Base-by-base conservation (phyloP, 2,329 filamentous ascomycete species). In the Drechslerella dactyloides region DNA sequence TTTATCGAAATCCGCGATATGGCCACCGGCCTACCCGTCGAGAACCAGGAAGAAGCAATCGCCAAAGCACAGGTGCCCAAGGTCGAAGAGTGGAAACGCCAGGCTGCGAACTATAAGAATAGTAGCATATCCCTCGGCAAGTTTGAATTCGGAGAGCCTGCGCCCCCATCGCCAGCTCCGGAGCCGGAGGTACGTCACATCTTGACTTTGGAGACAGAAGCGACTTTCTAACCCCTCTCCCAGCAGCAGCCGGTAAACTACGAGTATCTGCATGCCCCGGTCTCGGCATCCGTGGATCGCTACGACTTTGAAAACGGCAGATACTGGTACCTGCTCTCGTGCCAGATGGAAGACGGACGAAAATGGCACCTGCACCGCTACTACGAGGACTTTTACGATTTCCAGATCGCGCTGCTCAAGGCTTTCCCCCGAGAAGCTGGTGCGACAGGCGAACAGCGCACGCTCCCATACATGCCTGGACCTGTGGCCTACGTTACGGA, bases 51-150 rank as follows among this genome's bases (percentile, higher is more conserved):
- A 24, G 93, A 93, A 30, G 93, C 94, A 0, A 91, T 99, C 63
- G 86, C 87, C 76, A 88, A 89, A 76, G 94, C 94, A 1, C 93
- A 93, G 19, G 93, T 99, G 6, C 94, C 94, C 11, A 89, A 89
- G 77, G 94, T 99, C 2, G 94, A 99, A 78, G 94, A 99, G 77
- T 99, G 94, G 94, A 99, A 99, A 83, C 96, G 96, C 82, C 97
- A 97, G 91, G 93, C 94, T 0, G 93, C 93, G 63, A 93, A 97
- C 74, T 99, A 99, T 82, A 99, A 99, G 83, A 97, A 97, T 79
- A 96, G 93, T 79, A 97, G 94, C 81, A 97, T 99, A 78, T 93
- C 93, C 0, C 83, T 99, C 46, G 94, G 94, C 75, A 96, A 93
- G 80, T 93, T 96, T 75, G 91, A 93, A 76, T 83, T 82, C 68